Evolutionary conservation across 2,329 filamentous ascomycete species (phyloP).

Genomic region (Colletotrichum higginsianum): DNA sequence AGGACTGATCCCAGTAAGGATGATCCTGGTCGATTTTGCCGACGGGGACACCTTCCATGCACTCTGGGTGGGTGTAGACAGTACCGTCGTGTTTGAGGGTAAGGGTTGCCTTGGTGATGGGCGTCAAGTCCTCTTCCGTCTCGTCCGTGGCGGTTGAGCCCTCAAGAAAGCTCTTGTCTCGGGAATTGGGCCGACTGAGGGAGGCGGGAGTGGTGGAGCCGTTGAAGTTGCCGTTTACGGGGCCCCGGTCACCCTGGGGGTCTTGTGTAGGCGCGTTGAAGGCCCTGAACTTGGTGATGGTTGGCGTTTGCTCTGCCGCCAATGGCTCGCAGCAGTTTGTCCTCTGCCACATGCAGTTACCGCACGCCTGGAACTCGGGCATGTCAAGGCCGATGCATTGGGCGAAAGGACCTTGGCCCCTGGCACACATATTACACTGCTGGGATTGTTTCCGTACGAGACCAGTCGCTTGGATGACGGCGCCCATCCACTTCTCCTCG

Average conservation of each 20-base stretch:
- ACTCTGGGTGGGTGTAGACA: slow-evolving; percentile 65
- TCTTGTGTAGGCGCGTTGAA: slow-evolving; percentile 8
- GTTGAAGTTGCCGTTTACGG: background rate
- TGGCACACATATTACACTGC: slow-evolving; percentile 59
- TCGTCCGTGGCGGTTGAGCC: slow-evolving; percentile 35
- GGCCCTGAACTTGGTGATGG: slow-evolving; percentile 1
- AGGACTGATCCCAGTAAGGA: slow-evolving; percentile 70
- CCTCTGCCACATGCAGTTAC: slow-evolving; percentile 67
- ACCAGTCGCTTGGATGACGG: slow-evolving; percentile 66
- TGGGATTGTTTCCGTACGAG: slow-evolving; percentile 52
- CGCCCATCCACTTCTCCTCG: slow-evolving; percentile 59
- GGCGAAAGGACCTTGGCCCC: slow-evolving; percentile 60
- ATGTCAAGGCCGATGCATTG: slow-evolving; percentile 61
- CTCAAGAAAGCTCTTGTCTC: slow-evolving; percentile 27
- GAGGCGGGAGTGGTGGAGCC: slow-evolving; percentile 19
- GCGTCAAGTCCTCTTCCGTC: slow-evolving; percentile 25
- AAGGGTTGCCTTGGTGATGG: slow-evolving; percentile 60
- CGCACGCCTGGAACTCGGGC: slow-evolving; percentile 61
- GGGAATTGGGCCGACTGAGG: slow-evolving; percentile 29
- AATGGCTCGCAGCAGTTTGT: slow-evolving; percentile 48
- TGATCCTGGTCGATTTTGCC: slow-evolving; percentile 65
- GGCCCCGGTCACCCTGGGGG: slow-evolving; percentile 2
- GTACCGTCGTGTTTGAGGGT: slow-evolving; percentile 64
- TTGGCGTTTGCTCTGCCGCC: background rate
- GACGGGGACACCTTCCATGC: slow-evolving; percentile 68